Conservation (phyloP, 305 asterid genomes). For the Rubia tinctorum region DNA sequence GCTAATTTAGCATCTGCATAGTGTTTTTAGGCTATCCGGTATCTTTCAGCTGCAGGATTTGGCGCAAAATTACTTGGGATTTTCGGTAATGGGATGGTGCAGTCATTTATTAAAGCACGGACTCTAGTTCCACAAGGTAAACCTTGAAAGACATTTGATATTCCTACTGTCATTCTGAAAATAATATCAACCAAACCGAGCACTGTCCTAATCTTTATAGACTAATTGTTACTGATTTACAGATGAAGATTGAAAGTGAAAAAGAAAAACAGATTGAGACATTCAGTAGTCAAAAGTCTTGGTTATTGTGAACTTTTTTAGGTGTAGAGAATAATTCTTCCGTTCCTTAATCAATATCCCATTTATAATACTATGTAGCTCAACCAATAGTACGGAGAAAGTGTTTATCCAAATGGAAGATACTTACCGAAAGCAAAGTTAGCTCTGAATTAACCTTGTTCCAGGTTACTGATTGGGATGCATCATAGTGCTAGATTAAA, state of each 20-base stretch:
- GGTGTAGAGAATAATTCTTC: constrained; percentile 1
- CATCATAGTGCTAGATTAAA: neutral
- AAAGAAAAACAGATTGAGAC: constrained; percentile 5
- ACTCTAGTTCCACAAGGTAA: constrained; percentile 80
- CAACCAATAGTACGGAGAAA: neutral
- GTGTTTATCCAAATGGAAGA: neutral
- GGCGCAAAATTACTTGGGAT: constrained; percentile 75
- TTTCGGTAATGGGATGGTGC: constrained; percentile 99
- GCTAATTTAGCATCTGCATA: constrained; percentile 5
- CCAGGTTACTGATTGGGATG: neutral
- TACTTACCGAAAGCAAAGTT: neutral
- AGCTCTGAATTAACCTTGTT: neutral
- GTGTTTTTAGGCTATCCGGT: constrained; percentile 73
- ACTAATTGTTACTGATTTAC: neutral
- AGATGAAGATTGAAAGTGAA: constrained; percentile 17
- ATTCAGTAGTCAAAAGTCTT: neutral
- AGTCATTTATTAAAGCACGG: constrained; percentile 87
- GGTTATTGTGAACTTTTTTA: neutral
- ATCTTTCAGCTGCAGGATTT: constrained; percentile 97
- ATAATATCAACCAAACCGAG: neutral
- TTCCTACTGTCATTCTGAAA: neutral
- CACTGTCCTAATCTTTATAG: neutral
- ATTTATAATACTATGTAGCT: too few species aligned
- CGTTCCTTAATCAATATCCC: neutral
- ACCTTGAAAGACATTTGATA: neutral